Percentiles rank a stretch among this genome's conserved stretches.
Evolutionary conservation across 345 rosid genomes (phyloP).

Genomic region (Cochlearia excelsa): DNA sequence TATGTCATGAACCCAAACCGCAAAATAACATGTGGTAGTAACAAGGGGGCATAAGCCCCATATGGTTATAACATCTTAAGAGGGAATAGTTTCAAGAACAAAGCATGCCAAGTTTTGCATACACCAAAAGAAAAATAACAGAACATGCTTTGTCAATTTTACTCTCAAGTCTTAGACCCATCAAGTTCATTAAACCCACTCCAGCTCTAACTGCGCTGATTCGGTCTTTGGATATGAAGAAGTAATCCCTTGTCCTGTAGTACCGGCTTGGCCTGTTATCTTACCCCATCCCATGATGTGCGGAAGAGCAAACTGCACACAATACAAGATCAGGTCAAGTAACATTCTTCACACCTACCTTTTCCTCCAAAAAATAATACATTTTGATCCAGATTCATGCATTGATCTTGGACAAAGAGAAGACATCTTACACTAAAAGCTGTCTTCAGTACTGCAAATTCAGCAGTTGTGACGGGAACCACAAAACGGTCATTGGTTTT

Average conservation of each 20-base stretch:
- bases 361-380: not conserved
- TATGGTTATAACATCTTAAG: slow-evolving; percentile 4
- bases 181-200: slow-evolving; percentile 70
- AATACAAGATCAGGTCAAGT: slow-evolving; percentile 16
- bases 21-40: slow-evolving; percentile 20
- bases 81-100: slow-evolving; percentile 24
- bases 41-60: slow-evolving; percentile 17
- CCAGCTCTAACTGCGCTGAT: slow-evolving; percentile 41
- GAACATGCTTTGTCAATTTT: slow-evolving; percentile 23
- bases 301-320: slow-evolving; percentile 81
- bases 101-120: slow-evolving; percentile 17
- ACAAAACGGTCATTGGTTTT: slow-evolving; percentile 54
- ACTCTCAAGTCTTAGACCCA: slow-evolving; percentile 14
- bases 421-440: slow-evolving; percentile 69
- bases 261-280: slow-evolving; percentile 36
- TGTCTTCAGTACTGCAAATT: slow-evolving; percentile 83
- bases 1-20: slow-evolving; percentile 15
- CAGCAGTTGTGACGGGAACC: slow-evolving; percentile 74
- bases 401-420: not conserved
- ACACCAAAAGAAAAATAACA: slow-evolving; percentile 9
- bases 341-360: not conserved
- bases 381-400: slow-evolving; percentile 19
- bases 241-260: slow-evolving; percentile 25
- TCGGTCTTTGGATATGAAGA: slow-evolving; percentile 40
- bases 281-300: slow-evolving; percentile 90